Evolutionary conservation across 352 stramenopile genomes (phyloP).

Genomic region (Globisporangium cylindrosporum): DNA sequence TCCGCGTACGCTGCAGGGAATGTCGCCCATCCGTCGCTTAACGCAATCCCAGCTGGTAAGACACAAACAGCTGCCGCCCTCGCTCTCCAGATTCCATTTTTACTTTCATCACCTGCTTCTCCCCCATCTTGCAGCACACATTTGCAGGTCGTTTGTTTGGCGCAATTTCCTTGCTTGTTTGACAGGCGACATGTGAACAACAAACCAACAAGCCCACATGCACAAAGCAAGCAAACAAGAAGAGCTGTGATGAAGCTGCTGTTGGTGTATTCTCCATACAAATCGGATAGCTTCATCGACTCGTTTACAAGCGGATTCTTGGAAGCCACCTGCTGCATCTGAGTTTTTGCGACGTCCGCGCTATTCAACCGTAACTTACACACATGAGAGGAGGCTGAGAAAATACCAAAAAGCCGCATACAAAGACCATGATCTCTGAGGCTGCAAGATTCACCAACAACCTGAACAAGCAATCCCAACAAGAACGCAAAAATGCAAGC

Average conservation of each 20-base stretch:
- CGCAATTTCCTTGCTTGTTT: not conserved
- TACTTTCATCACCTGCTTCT: not conserved
- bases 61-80: constrained; percentile 10
- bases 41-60: constrained; percentile 10
- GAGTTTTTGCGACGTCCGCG: not conserved
- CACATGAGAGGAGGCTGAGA: not conserved
- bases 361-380: not conserved
- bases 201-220: not conserved
- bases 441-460: not conserved
- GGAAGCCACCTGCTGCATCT: not conserved
- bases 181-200: not conserved
- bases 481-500: not conserved
- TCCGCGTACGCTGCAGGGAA: not conserved
- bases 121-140: not conserved
- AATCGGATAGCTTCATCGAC: not conserved
- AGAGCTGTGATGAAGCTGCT: not conserved
- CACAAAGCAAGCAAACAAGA: not conserved
- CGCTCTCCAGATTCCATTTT: constrained; percentile 12
- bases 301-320: constrained; percentile 3
- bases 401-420: not conserved
- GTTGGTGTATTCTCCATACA: not conserved
- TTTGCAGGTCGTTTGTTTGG: not conserved
- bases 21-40: constrained; percentile 5
- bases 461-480: not conserved
- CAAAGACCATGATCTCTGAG: not conserved